Evolutionary conservation across 1,284 basidiomycete genomes (phyloP).

Genomic region (Apiotrichum brassicae): DNA sequence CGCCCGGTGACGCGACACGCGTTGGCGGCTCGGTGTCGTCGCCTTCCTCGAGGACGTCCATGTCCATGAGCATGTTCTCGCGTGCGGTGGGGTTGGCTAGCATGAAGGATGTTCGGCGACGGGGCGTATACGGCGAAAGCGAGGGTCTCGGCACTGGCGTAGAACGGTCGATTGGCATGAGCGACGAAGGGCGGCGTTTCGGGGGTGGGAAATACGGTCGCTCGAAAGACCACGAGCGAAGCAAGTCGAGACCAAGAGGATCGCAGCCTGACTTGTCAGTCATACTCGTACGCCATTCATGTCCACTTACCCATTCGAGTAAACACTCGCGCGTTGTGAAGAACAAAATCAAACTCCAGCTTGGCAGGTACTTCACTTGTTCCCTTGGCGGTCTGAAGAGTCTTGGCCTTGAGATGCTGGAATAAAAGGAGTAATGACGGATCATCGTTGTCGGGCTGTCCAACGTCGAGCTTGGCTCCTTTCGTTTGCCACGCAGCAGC

Average conservation of each 20-base stretch:
- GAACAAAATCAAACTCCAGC: slow-evolving; percentile 85
- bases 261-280: slow-evolving; percentile 69
- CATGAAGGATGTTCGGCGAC: slow-evolving; percentile 51
- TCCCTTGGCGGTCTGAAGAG: slow-evolving; percentile 83
- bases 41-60: slow-evolving; percentile 58
- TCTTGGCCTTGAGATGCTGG: slow-evolving; percentile 79
- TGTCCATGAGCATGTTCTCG: slow-evolving; percentile 75
- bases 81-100: slow-evolving; percentile 54
- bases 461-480: slow-evolving; percentile 52
- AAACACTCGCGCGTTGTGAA: slow-evolving; percentile 85
- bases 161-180: not conserved
- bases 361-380: slow-evolving; percentile 79
- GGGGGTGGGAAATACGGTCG: slow-evolving; percentile 52
- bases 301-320: slow-evolving; percentile 75
- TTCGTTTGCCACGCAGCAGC: slow-evolving; percentile 20
- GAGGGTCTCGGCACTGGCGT: not conserved
- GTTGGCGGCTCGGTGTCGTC: slow-evolving; percentile 57
- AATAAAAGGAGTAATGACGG: slow-evolving; percentile 83
- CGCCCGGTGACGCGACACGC: slow-evolving; percentile 47
- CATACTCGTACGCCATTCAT: not conserved
- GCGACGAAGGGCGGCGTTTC: slow-evolving; percentile 8
- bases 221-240: slow-evolving; percentile 85
- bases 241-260: slow-evolving; percentile 73
- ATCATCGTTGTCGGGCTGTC: slow-evolving; percentile 84
- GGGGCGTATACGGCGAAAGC: slow-evolving; percentile 15